Conservation (phyloP, 2,329 filamentous ascomycete genomes). For the Tolypocladium endophyticum region DNA sequence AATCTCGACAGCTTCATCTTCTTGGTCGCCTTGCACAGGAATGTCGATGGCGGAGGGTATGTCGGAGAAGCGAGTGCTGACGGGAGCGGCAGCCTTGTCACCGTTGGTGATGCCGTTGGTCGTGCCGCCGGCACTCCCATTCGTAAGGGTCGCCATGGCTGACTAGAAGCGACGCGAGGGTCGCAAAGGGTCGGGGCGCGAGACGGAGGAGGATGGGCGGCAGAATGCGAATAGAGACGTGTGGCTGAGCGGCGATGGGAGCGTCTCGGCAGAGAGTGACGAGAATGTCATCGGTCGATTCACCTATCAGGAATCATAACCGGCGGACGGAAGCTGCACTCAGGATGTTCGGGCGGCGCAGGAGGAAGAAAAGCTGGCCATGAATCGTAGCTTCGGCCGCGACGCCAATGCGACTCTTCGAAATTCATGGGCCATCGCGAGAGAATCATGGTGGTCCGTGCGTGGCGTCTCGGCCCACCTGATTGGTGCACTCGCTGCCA, state of each 20-base stretch:
- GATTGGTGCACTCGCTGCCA: background rate
- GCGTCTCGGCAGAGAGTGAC: constrained; percentile 17
- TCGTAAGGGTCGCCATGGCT: constrained; percentile 32
- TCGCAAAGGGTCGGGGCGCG: background rate
- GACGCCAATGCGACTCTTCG: background rate
- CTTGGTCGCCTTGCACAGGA: constrained; percentile 52
- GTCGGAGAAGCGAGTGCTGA: constrained; percentile 51
- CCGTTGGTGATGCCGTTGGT: constrained; percentile 33
- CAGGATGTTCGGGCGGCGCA: background rate
- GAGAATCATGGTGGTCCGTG: background rate
- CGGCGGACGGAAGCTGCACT: background rate
- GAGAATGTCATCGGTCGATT: constrained; percentile 16
- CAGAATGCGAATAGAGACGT: constrained; percentile 11
- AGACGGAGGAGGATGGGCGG: background rate
- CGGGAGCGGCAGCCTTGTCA: constrained; percentile 20
- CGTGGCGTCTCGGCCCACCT: background rate
- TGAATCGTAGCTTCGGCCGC: background rate
- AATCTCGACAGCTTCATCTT: constrained; percentile 77
- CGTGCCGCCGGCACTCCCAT: constrained; percentile 23
- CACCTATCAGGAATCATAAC: constrained; percentile 14
- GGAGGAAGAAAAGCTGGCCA: background rate
- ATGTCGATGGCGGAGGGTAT: constrained; percentile 57
- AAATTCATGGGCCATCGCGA: background rate
- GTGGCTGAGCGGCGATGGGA: constrained; percentile 17
- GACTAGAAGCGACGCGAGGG: background rate